Base-by-base conservation (phyloP, 129 eudicot genomes). In the Saposhnikovia divaricata region DNA sequence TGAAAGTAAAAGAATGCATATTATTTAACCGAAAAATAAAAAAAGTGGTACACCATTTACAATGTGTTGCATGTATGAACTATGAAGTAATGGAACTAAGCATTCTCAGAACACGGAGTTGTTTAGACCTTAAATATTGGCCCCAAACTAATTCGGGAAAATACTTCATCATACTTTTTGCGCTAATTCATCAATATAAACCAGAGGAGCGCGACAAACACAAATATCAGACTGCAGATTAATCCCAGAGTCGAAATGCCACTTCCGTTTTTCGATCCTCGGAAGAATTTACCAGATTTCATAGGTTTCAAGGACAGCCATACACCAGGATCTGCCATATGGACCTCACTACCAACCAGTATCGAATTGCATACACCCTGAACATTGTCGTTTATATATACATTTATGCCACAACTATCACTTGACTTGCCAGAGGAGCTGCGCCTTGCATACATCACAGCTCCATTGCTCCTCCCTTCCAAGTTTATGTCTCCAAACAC, bases 271-370 rank as follows among this genome's bases (percentile, higher is more conserved):
- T 59, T 61, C 19, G 43, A 40, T 42, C 42, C 63, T 14, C 9
- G 10, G 4, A 9, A 47, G 9, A 44, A 43, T 50, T 69, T 57
- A 59, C 55, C 81, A 69, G 72, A 13, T 57, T 63, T 38, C 55
- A 28, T 50, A 83, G 47, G 80, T 43, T 57, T 77, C 19, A 83
- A 40, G 38, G 86, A 79, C 2, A 79, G 10, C 53, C 80, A 44
- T 8, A 83, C 80, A 31, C 86, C 86, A 75, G 83, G 77, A 28
- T 79, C 83, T 75, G 77, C 81, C 86, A 83, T 79, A n/a, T 63
- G 51, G 7, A 75, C 81, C 73, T 76, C 78, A 69, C 83, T 75
- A 23, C 81, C 86, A 15, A 83, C 72, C 83, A 83, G 66, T 51
- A 80, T 40, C 1, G 83, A 83, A 68, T 80, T 83, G 59, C 55